phyloP scores from a whole-genome alignment of 345 rosid species.

The Hibiscus tridactylites region DNA sequence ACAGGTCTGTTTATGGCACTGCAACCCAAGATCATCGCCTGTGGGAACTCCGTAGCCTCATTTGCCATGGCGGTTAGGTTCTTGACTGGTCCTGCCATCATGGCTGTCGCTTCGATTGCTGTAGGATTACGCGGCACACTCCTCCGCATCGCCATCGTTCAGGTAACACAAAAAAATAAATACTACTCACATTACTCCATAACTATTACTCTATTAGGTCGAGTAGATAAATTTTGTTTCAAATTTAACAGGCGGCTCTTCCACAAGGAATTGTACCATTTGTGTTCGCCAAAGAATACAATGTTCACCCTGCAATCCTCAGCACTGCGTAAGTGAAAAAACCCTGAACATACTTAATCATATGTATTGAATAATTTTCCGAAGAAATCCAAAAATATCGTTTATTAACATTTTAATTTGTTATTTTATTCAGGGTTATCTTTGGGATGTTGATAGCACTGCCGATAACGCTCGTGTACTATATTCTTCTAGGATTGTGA shows the following conservation, averaged over 20 bases:
- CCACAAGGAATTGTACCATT: slow-evolving; percentile 93
- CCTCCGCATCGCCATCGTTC: slow-evolving; percentile 83
- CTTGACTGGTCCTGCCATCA: slow-evolving; percentile 85
- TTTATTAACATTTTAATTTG: neutral
- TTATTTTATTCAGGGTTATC: slow-evolving; percentile 63
- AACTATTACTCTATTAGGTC: neutral
- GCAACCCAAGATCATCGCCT: slow-evolving; percentile 95
- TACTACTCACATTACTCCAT: neutral
- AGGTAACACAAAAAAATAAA: slow-evolving; percentile 33
- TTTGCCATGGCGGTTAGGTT: slow-evolving; percentile 92
- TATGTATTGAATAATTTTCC: neutral
- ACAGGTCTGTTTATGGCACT: slow-evolving; percentile 95
- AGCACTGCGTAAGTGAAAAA: slow-evolving; percentile 58
- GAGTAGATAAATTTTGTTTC: neutral
- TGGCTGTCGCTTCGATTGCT: slow-evolving; percentile 83
- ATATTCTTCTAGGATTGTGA: slow-evolving; percentile 74
- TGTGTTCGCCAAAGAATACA: slow-evolving; percentile 87
- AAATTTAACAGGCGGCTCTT: slow-evolving; percentile 52
- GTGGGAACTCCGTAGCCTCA: slow-evolving; percentile 78
- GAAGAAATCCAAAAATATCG: too few relatives aligned
- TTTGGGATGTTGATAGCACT: slow-evolving; percentile 95
- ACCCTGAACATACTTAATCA: neutral
- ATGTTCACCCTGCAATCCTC: slow-evolving; percentile 75
- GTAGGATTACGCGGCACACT: slow-evolving; percentile 81
- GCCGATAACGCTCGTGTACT: slow-evolving; percentile 88